These are phyloP conservation scores for Brassica juncea DNA, from an alignment of 345 rosid species.

Conservation along the genomic window DNA sequence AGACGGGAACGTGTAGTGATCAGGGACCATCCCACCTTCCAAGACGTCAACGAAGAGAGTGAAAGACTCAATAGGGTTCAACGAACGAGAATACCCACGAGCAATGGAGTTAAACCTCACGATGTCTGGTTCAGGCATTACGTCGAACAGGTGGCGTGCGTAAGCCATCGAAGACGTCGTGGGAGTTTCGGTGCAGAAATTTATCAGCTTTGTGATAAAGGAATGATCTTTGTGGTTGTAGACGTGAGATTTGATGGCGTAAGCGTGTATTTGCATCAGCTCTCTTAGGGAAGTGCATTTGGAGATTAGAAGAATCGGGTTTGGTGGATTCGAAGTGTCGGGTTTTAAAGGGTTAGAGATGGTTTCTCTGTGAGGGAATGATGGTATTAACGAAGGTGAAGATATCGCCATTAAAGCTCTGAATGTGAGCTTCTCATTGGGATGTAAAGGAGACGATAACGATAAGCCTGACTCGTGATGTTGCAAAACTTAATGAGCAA, in stretches of 20 bases:
- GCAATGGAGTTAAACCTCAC: conserved; percentile 62
- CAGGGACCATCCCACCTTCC: conserved; percentile 47
- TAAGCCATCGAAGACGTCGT: conserved; percentile 46
- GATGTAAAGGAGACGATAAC: conserved; percentile 1
- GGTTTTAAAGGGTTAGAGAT: conserved; percentile 2
- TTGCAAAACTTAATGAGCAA: background rate
- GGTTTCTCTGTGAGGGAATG: conserved; percentile 29
- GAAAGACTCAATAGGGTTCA: conserved; percentile 45
- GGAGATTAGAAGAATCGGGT: conserved; percentile 50
- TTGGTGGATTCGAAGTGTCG: conserved; percentile 6
- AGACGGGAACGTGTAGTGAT: conserved; percentile 68
- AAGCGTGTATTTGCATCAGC: conserved; percentile 73
- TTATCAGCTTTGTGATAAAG: conserved; percentile 58
- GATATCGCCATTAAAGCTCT: conserved; percentile 48
- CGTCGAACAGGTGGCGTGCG: conserved; percentile 64
- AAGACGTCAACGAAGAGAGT: conserved; percentile 52
- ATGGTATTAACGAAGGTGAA: conserved; percentile 24
- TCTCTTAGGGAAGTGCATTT: conserved; percentile 54
- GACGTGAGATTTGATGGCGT: conserved; percentile 62
- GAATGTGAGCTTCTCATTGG: conserved; percentile 32
- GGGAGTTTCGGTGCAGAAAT: conserved; percentile 56
- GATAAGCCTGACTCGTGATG: background rate
- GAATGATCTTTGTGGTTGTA: conserved; percentile 47
- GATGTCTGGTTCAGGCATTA: conserved; percentile 54
- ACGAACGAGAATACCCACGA: conserved; percentile 65